Percentiles rank a stretch among this genome's conserved stretches.
phyloP scores from a whole-genome alignment of 1,284 basidiomycete species.

The Puccinia sorghi region DNA sequence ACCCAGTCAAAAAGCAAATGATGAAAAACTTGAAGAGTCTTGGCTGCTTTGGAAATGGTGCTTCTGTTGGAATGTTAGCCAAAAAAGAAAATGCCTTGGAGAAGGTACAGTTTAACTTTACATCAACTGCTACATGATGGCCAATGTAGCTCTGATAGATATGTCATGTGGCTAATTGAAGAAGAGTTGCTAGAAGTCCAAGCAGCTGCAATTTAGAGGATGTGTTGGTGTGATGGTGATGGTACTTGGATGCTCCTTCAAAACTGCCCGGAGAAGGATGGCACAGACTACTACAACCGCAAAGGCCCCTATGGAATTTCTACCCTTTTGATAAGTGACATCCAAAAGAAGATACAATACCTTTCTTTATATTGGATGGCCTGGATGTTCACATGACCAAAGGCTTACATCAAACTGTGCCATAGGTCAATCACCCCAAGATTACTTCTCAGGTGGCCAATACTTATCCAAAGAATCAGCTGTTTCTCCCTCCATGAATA shows the following conservation, averaged over 20 bases:
- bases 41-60: neutral
- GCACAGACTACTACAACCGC: neutral
- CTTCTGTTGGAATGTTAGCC: neutral
- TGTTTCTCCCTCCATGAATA: neutral
- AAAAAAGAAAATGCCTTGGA: neutral
- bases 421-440: neutral
- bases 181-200: neutral
- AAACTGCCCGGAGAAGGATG: neutral
- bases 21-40: constrained; percentile 1
- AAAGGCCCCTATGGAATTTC: neutral
- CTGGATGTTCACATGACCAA: constrained; percentile 1
- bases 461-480: neutral
- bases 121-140: neutral
- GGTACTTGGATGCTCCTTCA: neutral
- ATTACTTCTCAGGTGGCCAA: neutral
- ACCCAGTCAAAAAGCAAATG: neutral
- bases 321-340: neutral
- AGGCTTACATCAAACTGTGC: neutral
- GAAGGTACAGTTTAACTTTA: constrained; percentile 2
- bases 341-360: neutral
- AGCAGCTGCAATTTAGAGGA: neutral
- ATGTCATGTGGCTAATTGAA: neutral
- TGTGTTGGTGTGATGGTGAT: neutral
- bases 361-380: too few species aligned
- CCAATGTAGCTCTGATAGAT: neutral